Evolutionary conservation across 768 basidiomycete genomes (phyloP).

Genomic region (Auriscalpium orientale): DNA sequence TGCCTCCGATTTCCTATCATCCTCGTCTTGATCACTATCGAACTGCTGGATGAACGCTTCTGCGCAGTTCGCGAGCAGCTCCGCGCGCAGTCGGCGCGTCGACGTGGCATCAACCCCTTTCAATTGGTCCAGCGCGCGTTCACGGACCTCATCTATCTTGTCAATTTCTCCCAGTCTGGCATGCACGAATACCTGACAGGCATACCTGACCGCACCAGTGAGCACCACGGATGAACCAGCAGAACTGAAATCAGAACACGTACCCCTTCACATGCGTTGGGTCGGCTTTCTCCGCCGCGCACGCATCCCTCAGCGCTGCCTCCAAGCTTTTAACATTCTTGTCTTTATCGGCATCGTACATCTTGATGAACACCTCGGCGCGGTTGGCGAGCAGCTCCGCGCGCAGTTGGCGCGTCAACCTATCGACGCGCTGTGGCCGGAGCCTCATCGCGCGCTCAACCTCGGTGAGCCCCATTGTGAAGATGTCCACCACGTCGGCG

Average conservation of each 20-base stretch:
- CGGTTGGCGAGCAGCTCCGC: slow-evolving; percentile 58
- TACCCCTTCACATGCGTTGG: background rate
- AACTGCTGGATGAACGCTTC: background rate
- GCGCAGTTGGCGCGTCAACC: slow-evolving; percentile 41
- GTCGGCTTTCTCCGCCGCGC: background rate
- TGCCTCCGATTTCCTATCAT: background rate
- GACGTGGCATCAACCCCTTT: too few species aligned
- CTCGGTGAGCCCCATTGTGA: too few species aligned
- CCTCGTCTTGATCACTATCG: background rate
- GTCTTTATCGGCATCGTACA: background rate
- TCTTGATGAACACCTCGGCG: background rate
- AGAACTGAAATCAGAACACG: background rate
- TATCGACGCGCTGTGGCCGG: too few species aligned
- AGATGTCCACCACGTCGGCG: too few species aligned
- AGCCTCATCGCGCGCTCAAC: too few species aligned
- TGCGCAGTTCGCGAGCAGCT: slow-evolving; percentile 47
- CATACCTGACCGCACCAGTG: too few species aligned
- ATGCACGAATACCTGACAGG: too few species aligned
- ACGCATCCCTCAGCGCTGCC: background rate
- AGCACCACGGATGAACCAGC: too few species aligned
- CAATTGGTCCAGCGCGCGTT: too few species aligned
- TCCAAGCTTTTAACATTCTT: background rate
- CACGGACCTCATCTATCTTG: too few species aligned
- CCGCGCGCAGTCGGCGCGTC: slow-evolving; percentile 51
- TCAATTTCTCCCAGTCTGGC: too few species aligned